phyloP scores from a whole-genome alignment of 1,139 yeast genomes.

The Candida smagusa region DNA sequence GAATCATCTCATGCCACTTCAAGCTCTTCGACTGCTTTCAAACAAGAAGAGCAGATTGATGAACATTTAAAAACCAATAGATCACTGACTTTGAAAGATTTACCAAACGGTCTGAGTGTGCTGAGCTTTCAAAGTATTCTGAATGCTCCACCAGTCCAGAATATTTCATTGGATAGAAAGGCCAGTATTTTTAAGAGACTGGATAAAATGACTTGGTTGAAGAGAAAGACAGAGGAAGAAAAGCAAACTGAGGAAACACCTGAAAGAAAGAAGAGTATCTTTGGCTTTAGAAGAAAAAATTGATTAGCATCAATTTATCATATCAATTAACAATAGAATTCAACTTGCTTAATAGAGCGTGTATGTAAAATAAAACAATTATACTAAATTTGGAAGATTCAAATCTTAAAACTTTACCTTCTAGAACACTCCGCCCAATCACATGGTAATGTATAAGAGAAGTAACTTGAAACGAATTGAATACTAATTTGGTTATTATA shows the following conservation, averaged over 20 bases:
- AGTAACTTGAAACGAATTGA: too few relatives aligned
- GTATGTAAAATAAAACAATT: too few relatives aligned
- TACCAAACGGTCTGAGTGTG: not conserved
- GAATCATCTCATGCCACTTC: constrained; percentile 5
- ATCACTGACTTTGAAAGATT: too few relatives aligned
- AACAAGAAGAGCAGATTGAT: not conserved
- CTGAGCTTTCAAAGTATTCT: not conserved
- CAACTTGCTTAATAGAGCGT: too few relatives aligned
- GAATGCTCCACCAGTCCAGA: not conserved
- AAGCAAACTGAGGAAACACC: constrained; percentile 1
- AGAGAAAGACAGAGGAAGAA: constrained; percentile 30
- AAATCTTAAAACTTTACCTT: too few relatives aligned
- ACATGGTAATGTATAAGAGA: too few relatives aligned
- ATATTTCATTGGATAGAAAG: constrained; percentile 3
- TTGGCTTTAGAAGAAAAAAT: constrained; percentile 38
- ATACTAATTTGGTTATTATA: too few relatives aligned
- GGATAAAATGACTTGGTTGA: constrained; percentile 37
- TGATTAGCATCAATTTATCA: too few relatives aligned
- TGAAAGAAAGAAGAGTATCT: constrained; percentile 31
- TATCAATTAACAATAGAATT: too few relatives aligned
- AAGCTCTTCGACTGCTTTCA: not conserved
- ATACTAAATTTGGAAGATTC: too few relatives aligned
- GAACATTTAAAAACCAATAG: not conserved
- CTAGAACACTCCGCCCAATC: too few relatives aligned
- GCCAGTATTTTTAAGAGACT: constrained; percentile 29